These are phyloP conservation scores for Diaporthe citriasiana DNA, from an alignment of 2,329 filamentous ascomycete species.

Conservation along the genomic window DNA sequence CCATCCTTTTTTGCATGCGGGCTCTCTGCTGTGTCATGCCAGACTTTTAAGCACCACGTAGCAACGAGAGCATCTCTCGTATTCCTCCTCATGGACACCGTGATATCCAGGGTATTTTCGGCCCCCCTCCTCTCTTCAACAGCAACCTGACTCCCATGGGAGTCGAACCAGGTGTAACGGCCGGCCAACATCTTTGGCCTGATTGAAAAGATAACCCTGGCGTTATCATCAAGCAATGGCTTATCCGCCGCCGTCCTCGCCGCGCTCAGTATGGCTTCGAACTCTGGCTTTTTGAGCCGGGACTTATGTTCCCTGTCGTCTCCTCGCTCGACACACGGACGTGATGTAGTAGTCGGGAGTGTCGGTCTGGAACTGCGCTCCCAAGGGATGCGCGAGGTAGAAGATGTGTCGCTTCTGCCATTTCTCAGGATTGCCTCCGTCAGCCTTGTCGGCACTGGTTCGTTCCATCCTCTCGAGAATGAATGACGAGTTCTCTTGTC, in stretches of 20 bases:
- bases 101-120: neutral
- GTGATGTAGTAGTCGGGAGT: neutral
- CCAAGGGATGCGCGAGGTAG: neutral
- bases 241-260: neutral
- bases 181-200: neutral
- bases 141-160: neutral
- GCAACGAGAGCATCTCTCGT: neutral
- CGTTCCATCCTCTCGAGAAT: neutral
- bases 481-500: neutral
- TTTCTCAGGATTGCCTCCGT: rapidly evolving
- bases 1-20: neutral
- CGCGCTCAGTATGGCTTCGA: neutral
- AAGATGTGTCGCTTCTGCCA: neutral
- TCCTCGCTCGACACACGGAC: neutral
- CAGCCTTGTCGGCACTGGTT: rapidly evolving
- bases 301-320: neutral
- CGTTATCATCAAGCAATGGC: neutral
- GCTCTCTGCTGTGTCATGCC: neutral
- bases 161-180: neutral
- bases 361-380: neutral
- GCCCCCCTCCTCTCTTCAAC: neutral
- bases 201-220: neutral
- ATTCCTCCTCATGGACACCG: neutral
- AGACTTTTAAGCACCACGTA: neutral
- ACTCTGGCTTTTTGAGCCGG: neutral